Base-by-base conservation (phyloP, 257 asterid species). In the Jaltomata sinuosa region DNA sequence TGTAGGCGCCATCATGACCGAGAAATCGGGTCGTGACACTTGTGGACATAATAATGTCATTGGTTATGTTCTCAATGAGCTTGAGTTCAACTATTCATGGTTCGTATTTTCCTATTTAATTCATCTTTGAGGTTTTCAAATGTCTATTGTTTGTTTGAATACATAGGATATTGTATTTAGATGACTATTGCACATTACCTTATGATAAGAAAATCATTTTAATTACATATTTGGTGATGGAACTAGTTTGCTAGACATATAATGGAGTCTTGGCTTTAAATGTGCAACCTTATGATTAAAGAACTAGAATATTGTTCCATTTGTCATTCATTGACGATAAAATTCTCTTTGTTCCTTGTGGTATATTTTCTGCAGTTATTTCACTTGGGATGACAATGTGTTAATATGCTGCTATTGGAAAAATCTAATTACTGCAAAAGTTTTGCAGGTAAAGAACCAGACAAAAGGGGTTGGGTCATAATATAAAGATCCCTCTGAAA, bases 391-490 rank as follows among this genome's bases (percentile, higher is more conserved):
- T 11, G 68, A 32, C 11, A 61, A 61, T 61, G 15, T 61, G 69
- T 61, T 25, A 25, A 9, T 11, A 61, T 25, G 19, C 19, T 61
- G 36, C 25, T 61, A 61, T 2, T 32, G 6, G 10, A 29, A 25
- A 36, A 19, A 61, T 61, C 36, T 61, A 25, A 4, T 25, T 18
- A 25, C 69, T 14, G 18, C 53, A 47, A 12, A 47, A 47, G 18
- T 47, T 72, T 84, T 83, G 62, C 52, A 89, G 90, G 89, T 32
- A 31, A 84, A 83, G 53, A 83, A 16, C 31, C 82, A 82, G 45
- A 4, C 18, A 61, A 85, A 80, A 45, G 19, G 57, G 55, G 45
- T 49, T 21, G 31, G 36, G 80, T 45, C 52, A 47, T 47, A 47
- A 47, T 47, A 2, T 47, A 47, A 11, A 74, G 53, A 36, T 72